Evolutionary conservation across 306 rosid genomes (phyloP).

Genomic region (Rosa persica): DNA sequence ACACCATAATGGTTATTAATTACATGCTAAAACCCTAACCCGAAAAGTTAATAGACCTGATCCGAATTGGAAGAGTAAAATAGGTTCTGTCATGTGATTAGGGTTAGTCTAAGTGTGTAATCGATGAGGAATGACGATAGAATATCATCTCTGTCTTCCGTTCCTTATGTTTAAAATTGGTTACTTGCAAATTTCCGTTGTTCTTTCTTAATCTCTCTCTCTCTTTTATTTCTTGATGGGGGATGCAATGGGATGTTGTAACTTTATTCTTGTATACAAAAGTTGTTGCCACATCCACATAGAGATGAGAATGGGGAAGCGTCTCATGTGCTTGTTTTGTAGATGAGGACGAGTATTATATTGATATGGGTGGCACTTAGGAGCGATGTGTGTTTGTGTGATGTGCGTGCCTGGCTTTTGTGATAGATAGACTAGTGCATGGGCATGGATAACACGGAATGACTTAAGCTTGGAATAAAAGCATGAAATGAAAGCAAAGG

Average conservation of each 20-base stretch:
- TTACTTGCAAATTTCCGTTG: neutral
- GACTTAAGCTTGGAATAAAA: conserved; percentile 56
- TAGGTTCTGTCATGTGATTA: neutral
- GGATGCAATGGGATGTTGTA: conserved; percentile 20
- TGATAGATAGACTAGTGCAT: conserved; percentile 48
- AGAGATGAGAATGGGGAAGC: conserved; percentile 31
- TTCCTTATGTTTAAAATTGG: neutral
- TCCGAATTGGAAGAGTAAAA: neutral
- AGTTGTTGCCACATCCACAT: conserved; percentile 31
- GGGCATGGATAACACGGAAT: conserved; percentile 45
- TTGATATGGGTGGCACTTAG: neutral
- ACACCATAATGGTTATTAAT: neutral
- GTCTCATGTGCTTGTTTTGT: conserved; percentile 30
- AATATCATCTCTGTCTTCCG: neutral
- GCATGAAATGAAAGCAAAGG: conserved; percentile 32
- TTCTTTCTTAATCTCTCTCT: neutral
- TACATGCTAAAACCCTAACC: neutral
- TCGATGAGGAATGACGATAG: neutral
- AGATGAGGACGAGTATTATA: neutral
- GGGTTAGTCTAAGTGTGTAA: neutral
- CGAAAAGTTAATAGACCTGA: neutral
- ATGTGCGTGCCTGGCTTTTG: conserved; percentile 41
- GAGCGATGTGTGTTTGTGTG: conserved; percentile 19
- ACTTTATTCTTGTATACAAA: conserved; percentile 29
- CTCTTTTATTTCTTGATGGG: conserved; percentile 13